Evolutionary conservation across 2,329 filamentous ascomycete genomes (phyloP).

Genomic region (Orbilia blumenaviensis): DNA sequence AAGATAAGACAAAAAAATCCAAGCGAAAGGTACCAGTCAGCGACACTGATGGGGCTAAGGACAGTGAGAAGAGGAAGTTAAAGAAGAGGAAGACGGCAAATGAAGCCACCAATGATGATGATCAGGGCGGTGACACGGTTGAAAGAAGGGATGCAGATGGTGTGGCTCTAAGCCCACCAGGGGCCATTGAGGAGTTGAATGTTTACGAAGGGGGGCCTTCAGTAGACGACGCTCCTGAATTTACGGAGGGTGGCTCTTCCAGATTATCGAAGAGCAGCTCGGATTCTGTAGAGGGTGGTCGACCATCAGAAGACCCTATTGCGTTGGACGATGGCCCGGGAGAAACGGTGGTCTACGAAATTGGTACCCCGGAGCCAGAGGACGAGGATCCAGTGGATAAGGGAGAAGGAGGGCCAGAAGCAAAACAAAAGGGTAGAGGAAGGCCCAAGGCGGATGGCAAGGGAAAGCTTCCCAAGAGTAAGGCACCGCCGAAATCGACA

Average conservation of each 20-base stretch:
- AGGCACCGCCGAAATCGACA: not conserved
- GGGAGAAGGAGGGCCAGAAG: not conserved
- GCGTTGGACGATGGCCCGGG: not conserved
- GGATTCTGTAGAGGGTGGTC: not conserved
- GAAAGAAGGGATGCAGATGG: not conserved
- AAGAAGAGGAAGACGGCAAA: not conserved
- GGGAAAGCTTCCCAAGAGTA: not conserved
- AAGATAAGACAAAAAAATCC: not conserved
- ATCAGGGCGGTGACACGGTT: not conserved
- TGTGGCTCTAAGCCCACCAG: too few relatives aligned
- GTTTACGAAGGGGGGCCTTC: not conserved
- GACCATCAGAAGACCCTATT: not conserved
- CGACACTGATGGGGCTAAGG: not conserved
- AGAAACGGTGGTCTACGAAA: not conserved
- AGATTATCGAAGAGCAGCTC: not conserved
- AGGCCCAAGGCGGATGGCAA: not conserved
- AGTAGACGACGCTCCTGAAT: not conserved
- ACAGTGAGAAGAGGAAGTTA: not conserved
- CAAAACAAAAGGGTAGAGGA: not conserved
- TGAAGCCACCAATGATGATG: not conserved
- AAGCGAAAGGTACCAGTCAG: conserved; percentile 28
- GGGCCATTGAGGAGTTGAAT: not conserved
- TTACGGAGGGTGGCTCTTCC: not conserved
- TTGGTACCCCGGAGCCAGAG: not conserved
- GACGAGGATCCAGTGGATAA: not conserved